These are phyloP conservation scores for Lachnellula subtilissima DNA, from an alignment of 2,329 filamentous ascomycete genomes.

Conservation along the genomic window DNA sequence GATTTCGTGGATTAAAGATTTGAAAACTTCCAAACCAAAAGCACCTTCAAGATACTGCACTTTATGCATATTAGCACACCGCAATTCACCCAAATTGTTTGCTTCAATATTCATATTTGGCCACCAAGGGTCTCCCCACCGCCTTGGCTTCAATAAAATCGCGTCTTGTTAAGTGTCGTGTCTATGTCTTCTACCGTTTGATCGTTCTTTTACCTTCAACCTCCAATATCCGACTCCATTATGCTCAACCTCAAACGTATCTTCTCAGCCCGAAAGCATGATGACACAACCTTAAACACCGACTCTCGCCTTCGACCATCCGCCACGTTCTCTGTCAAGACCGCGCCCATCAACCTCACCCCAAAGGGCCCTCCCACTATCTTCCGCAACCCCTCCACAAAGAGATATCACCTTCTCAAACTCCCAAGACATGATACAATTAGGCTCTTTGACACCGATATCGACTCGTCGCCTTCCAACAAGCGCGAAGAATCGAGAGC, in stretches of 20 bases:
- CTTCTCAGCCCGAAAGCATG: background rate
- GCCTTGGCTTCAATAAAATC: background rate
- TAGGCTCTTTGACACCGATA: background rate
- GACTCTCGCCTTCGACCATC: background rate
- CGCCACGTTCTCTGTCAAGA: background rate
- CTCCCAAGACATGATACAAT: background rate
- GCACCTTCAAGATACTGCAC: too few relatives aligned
- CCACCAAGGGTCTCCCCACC: background rate
- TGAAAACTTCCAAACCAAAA: too few relatives aligned
- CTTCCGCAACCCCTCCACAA: background rate
- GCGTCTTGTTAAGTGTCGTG: too few relatives aligned
- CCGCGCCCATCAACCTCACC: too few relatives aligned
- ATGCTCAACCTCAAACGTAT: background rate
- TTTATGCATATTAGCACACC: too few relatives aligned
- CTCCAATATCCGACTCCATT: background rate
- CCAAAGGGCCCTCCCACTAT: too few relatives aligned
- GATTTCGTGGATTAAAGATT: too few relatives aligned
- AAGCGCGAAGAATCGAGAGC: background rate
- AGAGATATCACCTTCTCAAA: background rate
- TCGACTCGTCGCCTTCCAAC: background rate
- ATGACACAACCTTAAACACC: background rate
- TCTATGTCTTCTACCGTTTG: background rate
- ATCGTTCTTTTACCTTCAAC: background rate
- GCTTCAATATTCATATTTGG: background rate
- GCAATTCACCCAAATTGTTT: too few relatives aligned